phyloP scores from a whole-genome alignment of 1,284 basidiomycete species.

The Earliella scabrosa region DNA sequence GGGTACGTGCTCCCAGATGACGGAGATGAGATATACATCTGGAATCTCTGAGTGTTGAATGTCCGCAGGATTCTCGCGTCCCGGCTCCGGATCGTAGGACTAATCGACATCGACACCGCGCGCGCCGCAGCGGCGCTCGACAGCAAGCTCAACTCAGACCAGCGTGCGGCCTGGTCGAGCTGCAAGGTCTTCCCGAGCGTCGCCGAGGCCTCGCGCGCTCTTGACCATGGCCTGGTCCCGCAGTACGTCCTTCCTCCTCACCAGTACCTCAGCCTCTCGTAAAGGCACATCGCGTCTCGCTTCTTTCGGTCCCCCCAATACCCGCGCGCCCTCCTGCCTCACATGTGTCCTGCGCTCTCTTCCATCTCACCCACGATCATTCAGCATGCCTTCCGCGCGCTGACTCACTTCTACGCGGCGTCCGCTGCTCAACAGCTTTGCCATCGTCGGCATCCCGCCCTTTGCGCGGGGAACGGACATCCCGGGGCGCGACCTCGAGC shows the following conservation, averaged over 20 bases:
- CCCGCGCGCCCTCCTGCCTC: neutral
- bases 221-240: slow-evolving; percentile 14
- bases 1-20: slow-evolving; percentile 6
- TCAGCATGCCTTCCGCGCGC: neutral
- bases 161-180: slow-evolving; percentile 5
- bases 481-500: slow-evolving; percentile 58
- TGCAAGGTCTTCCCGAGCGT: slow-evolving; percentile 23
- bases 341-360: neutral
- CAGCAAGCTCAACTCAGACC: slow-evolving; percentile 9
- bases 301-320: too few species aligned
- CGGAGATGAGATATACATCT: neutral
- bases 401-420: neutral
- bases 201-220: slow-evolving; percentile 10
- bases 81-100: slow-evolving; percentile 22
- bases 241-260: slow-evolving; percentile 17
- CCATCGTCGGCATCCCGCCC: slow-evolving; percentile 62
- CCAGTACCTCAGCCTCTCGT: too few species aligned
- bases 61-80: slow-evolving; percentile 20
- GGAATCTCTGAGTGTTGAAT: too few species aligned
- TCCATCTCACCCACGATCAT: neutral
- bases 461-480: slow-evolving; percentile 53
- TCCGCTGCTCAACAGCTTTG: slow-evolving; percentile 39
- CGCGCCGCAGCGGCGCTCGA: slow-evolving; percentile 21
- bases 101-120: slow-evolving; percentile 24
- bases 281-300: too few species aligned